A percentile compares a stretch with the other conserved stretches of the same genome.
These are phyloP conservation scores for Dothideomycetidae sp. DNA, from an alignment of 2,329 filamentous ascomycete species.

Conservation along the genomic window DNA sequence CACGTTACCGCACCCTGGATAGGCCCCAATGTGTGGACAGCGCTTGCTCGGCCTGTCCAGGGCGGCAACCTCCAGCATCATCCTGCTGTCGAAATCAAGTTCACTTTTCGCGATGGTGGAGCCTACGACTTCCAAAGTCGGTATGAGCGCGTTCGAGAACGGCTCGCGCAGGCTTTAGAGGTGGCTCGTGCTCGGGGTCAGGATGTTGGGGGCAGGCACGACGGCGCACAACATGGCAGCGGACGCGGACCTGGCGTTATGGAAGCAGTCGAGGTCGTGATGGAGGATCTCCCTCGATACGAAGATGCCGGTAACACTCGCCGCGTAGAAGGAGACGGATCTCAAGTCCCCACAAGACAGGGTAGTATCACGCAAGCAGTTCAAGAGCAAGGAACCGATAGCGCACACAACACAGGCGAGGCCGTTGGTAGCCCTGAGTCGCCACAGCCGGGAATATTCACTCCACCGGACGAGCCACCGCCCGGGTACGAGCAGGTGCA, in stretches of 20 bases:
- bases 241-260: conserved; percentile 27
- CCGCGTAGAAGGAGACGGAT: conserved; percentile 21
- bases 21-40: conserved; percentile 81
- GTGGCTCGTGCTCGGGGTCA: conserved; percentile 51
- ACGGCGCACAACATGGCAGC: conserved; percentile 22
- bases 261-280: conserved; percentile 40
- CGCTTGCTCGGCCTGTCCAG: conserved; percentile 62
- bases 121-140: conserved; percentile 76
- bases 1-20: conserved; percentile 83
- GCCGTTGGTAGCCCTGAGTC: conserved; percentile 9
- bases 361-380: too few relatives aligned
- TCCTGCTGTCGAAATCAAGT: conserved; percentile 61
- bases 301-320: conserved; percentile 40
- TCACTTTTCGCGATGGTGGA: conserved; percentile 91
- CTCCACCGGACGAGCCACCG: conserved; percentile 58
- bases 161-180: conserved; percentile 66
- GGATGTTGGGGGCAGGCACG: conserved; percentile 24
- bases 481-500: conserved; percentile 89
- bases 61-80: conserved; percentile 67
- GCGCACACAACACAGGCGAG: conserved; percentile 20
- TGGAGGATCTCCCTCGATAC: conserved; percentile 82
- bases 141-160: conserved; percentile 74
- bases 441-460: conserved; percentile 22
- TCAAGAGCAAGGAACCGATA: conserved; percentile 21
- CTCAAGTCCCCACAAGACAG: conserved; percentile 19